A percentile compares a stretch with the other conserved stretches of the same genome.
Conservation (phyloP, 2,329 filamentous ascomycete genomes). For the Sclerotinia nivalis region DNA sequence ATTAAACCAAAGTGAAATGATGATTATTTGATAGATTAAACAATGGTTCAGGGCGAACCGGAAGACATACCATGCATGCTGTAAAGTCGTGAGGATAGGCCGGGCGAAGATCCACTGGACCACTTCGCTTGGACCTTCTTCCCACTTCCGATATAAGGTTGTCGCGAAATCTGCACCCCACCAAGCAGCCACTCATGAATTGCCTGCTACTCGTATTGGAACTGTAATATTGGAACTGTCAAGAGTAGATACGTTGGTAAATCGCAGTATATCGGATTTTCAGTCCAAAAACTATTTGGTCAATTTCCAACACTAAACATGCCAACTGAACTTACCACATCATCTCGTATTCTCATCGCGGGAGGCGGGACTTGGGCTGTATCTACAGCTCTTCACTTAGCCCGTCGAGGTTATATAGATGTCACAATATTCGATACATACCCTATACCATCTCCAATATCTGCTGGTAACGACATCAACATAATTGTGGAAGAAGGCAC, state of each 20-base stretch:
- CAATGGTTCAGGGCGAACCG: too few relatives aligned
- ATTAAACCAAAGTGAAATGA: too few relatives aligned
- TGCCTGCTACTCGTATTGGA: neutral
- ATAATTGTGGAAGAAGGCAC: constrained; percentile 52
- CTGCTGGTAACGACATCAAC: constrained; percentile 61
- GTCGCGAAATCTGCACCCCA: neutral
- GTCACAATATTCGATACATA: constrained; percentile 53
- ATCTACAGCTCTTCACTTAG: constrained; percentile 48
- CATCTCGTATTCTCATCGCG: constrained; percentile 43
- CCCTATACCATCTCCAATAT: constrained; percentile 45
- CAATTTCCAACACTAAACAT: neutral
- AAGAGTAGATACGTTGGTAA: neutral
- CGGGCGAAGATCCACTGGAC: neutral
- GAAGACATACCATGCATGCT: too few relatives aligned
- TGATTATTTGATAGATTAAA: constrained; percentile 34
- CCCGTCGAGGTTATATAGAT: constrained; percentile 48
- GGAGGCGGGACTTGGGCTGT: constrained; percentile 48
- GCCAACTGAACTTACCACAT: constrained; percentile 17
- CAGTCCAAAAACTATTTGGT: neutral
- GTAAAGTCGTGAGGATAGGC: neutral
- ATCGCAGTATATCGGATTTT: neutral
- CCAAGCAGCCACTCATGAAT: constrained; percentile 5
- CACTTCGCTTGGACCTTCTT: constrained; percentile 14
- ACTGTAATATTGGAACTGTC: neutral
- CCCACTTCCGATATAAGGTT: constrained; percentile 1